Conservation (phyloP, 495 filamentous ascomycete species). For the Podospora pseudopauciseta region DNA sequence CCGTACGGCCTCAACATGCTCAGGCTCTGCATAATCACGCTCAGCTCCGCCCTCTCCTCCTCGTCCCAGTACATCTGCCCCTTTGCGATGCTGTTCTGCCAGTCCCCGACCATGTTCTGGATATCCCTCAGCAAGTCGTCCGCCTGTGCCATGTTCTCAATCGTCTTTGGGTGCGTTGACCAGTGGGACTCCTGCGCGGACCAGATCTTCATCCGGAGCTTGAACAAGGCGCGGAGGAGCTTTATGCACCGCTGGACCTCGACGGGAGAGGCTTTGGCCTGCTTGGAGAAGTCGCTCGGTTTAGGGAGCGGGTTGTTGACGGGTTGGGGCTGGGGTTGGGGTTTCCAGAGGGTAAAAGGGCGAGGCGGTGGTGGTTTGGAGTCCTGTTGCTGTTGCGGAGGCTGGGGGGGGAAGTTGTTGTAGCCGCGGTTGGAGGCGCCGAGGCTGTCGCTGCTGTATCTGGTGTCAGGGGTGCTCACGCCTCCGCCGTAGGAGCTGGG, state of each 20-base stretch:
- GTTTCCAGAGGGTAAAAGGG: neutral
- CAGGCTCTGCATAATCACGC: neutral
- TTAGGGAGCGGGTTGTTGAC: neutral
- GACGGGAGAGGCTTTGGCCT: conserved; percentile 10
- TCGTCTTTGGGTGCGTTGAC: neutral
- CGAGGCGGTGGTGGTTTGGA: neutral
- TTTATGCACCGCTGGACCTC: conserved; percentile 22
- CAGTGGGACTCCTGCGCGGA: conserved; percentile 10
- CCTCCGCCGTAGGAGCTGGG: neutral
- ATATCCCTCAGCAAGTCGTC: conserved; percentile 18
- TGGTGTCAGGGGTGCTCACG: neutral
- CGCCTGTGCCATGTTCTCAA: conserved; percentile 10
- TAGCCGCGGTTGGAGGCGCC: neutral
- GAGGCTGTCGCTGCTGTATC: neutral
- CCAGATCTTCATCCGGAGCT: conserved; percentile 20
- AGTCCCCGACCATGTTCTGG: conserved; percentile 11
- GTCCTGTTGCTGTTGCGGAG: neutral
- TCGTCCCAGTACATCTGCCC: conserved; percentile 14
- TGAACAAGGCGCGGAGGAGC: conserved; percentile 16
- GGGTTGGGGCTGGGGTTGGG: conserved; percentile 1
- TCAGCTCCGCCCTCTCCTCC: conserved; percentile 18
- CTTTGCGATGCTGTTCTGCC: conserved; percentile 2
- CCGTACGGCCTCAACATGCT: conserved; percentile 1
- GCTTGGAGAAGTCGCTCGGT: conserved; percentile 3
- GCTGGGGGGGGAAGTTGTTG: neutral